A percentile compares a stretch with the other conserved stretches of the same genome.
These are phyloP conservation scores for Fusarium neocosmosporiellum DNA, from an alignment of 2,329 filamentous ascomycete species.

Conservation along the genomic window DNA sequence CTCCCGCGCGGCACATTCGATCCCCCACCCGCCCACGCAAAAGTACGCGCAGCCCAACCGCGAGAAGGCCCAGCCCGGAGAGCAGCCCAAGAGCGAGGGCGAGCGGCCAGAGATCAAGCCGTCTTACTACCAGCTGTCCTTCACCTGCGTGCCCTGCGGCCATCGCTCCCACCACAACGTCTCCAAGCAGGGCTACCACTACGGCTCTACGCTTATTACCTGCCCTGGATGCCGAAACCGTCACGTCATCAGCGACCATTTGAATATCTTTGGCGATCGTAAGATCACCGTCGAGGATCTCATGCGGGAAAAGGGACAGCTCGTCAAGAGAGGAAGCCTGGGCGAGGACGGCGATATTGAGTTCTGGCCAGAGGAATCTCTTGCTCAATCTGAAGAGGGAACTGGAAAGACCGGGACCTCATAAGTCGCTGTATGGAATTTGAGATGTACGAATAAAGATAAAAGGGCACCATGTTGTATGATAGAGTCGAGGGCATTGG, in stretches of 20 bases:
- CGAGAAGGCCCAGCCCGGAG: constrained; percentile 17
- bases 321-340: constrained; percentile 77
- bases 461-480: constrained; percentile 20
- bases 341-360: constrained; percentile 88
- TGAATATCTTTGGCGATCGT: constrained; percentile 80
- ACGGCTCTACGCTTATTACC: constrained; percentile 87
- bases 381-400: constrained; percentile 36
- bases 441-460: not conserved
- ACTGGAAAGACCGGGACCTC: constrained; percentile 23
- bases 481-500: constrained; percentile 30
- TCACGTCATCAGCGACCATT: constrained; percentile 92
- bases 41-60: constrained; percentile 23
- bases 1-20: constrained; percentile 49
- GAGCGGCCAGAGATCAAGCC: constrained; percentile 50
- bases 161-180: constrained; percentile 85
- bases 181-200: constrained; percentile 95
- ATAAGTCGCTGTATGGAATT: not conserved
- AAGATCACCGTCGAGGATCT: constrained; percentile 81
- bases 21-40: constrained; percentile 48
- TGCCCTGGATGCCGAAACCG: constrained; percentile 88
- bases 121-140: constrained; percentile 87
- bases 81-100: constrained; percentile 44
- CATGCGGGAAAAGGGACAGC: constrained; percentile 77
- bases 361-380: constrained; percentile 82
- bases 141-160: constrained; percentile 91